Base-by-base conservation (phyloP, 169 alveolate species). In the Plasmodium chabaudi region DNA sequence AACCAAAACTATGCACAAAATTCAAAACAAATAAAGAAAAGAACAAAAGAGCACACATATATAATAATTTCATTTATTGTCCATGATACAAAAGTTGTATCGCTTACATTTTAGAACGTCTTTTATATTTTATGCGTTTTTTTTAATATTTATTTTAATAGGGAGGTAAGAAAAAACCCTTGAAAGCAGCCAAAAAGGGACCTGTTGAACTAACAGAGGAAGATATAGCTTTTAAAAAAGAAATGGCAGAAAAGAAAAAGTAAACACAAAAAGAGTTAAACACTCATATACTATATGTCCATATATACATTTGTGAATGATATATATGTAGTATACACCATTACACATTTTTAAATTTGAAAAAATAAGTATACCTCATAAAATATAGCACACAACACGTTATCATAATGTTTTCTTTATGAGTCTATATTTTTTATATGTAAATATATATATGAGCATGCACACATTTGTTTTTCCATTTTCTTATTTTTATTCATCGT, bases 151-250 rank as follows among this genome's bases (percentile, higher is more conserved):
- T 63, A 47, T 47, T 25, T 61, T 27, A 42, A 39, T 21, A 77
- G 88, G 88, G 88, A 57, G 88, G 88, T 63, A 77, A 77, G 51
- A 77, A 77, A 44, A 77, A 77, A 55, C 88, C 88, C 5, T 15
- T 77, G 6, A 77, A 77, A 51, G 88, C 88, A 42, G 77, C 88
- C 15, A 77, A 77, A 46, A 77, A 77, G 75, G 88, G 88, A 1
- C 55, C 69, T 12, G 77, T 64, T 12, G 88, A 77, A 77, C 9
- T 77, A 57, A 77, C 88, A 44, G 88, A 77, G 47, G 88, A 77
- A 64, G 88, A 77, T 25, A 77, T 47, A 21, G 77, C 88, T 47
- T 77, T 77, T 77, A 77, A 77, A 77, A 77, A 77, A 57, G 88
- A 77, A 23, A 63, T 77, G 77, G 88, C 88, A 12, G 88, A 77